These are phyloP conservation scores for Sonneratia alba DNA, from an alignment of 345 rosid genomes.

Conservation along the genomic window DNA sequence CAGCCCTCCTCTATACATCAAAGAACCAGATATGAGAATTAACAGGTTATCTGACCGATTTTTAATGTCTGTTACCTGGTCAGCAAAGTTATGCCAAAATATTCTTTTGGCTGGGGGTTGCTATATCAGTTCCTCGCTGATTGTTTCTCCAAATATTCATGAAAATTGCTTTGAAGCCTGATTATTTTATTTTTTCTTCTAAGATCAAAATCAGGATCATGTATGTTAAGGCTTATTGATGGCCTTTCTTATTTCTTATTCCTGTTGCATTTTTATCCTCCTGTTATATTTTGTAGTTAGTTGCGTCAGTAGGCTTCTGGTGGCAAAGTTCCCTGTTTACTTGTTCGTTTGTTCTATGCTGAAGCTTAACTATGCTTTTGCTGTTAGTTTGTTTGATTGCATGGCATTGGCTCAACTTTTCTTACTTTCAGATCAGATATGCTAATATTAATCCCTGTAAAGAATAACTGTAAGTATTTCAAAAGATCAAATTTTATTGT, in stretches of 20 bases:
- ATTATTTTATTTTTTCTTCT: background rate
- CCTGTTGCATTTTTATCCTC: background rate
- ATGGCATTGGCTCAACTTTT: background rate
- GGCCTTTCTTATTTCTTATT: background rate
- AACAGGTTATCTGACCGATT: background rate
- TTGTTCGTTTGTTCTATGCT: background rate
- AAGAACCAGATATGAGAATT: background rate
- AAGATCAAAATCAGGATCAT: background rate
- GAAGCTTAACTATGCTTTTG: background rate
- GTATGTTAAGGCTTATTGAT: background rate
- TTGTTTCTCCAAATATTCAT: background rate
- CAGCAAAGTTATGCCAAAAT: background rate
- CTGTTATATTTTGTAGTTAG: background rate
- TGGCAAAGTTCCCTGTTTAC: background rate
- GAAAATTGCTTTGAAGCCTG: background rate
- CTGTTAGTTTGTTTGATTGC: background rate
- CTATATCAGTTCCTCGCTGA: background rate
- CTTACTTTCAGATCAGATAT: background rate
- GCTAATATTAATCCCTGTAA: background rate
- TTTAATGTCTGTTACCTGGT: background rate
- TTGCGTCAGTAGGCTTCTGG: background rate
- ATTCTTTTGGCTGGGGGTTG: background rate
- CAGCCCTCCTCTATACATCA: background rate
- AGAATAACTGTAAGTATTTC: background rate
- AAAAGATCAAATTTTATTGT: background rate